These are phyloP conservation scores for Pharus latifolius DNA, from an alignment of 176 grass and related monocot species.

Conservation along the genomic window DNA sequence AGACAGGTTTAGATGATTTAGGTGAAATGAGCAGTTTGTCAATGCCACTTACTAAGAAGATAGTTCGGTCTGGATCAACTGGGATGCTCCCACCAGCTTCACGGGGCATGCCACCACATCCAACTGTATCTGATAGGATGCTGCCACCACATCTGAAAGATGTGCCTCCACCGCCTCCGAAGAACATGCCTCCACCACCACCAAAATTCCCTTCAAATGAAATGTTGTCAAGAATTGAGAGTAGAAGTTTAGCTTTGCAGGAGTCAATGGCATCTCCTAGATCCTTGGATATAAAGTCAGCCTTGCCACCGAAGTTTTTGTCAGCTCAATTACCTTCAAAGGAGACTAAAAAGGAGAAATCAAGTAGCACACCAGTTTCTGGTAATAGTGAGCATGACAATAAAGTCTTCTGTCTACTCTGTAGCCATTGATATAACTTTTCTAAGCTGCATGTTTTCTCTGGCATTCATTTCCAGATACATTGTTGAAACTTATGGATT, in stretches of 20 bases:
- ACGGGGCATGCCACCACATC: constrained; percentile 12
- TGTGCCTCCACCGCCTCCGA: constrained; percentile 6
- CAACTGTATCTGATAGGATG: constrained; percentile 3
- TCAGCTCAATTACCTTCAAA: constrained; percentile 8
- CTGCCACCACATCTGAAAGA: not conserved
- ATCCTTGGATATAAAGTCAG: not conserved
- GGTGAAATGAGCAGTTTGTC: constrained; percentile 20
- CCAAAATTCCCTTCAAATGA: constrained; percentile 45
- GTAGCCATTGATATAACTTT: not conserved
- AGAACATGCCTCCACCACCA: constrained; percentile 30
- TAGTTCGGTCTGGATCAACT: constrained; percentile 37
- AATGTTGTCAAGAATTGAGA: constrained; percentile 15
- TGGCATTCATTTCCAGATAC: constrained; percentile 38
- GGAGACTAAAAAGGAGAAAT: constrained; percentile 22
- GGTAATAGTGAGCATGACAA: constrained; percentile 33
- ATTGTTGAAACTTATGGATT: constrained; percentile 81
- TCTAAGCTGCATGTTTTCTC: not conserved
- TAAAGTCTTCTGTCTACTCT: not conserved
- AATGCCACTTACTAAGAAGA: constrained; percentile 34
- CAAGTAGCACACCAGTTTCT: constrained; percentile 16
- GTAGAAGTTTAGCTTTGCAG: constrained; percentile 4
- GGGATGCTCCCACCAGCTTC: constrained; percentile 13
- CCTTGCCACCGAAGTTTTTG: constrained; percentile 2
- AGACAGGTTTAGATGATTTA: constrained; percentile 71
- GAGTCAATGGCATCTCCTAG: constrained; percentile 7